These are phyloP conservation scores for Ephemerocybe angulata DNA, from an alignment of 768 basidiomycete species.

Conservation along the genomic window DNA sequence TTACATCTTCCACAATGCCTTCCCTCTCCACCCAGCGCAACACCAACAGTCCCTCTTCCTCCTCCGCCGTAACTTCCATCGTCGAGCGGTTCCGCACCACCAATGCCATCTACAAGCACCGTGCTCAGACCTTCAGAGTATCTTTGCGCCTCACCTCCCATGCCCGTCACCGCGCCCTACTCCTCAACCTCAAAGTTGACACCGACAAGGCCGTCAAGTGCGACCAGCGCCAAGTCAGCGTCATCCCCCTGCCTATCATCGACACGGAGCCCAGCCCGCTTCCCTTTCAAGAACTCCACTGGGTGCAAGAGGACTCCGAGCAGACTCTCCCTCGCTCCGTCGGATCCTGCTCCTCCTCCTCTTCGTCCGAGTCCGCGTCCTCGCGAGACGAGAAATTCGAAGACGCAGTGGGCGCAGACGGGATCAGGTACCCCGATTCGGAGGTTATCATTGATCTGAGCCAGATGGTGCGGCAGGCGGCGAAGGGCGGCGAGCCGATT, in stretches of 20 bases:
- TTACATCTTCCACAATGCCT: no score
- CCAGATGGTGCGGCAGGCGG: no score
- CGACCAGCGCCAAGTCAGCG: slow-evolving; percentile 36
- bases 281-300: neutral
- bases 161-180: slow-evolving; percentile 45
- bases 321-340: neutral
- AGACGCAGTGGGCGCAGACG: no score
- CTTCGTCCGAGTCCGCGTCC: neutral
- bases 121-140: slow-evolving; percentile 37
- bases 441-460: no score
- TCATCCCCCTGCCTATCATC: slow-evolving; percentile 31
- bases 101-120: slow-evolving; percentile 36
- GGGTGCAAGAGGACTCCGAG: neutral
- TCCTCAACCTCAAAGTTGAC: slow-evolving; percentile 44
- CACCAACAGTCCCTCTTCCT: slow-evolving; percentile 19
- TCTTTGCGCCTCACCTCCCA: slow-evolving; percentile 36
- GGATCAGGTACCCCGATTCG: no score
- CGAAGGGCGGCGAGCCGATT: no score
- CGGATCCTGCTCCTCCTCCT: slow-evolving; percentile 12
- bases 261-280: slow-evolving; percentile 23
- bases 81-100: slow-evolving; percentile 38
- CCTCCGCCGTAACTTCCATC: slow-evolving; percentile 30
- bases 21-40: slow-evolving; percentile 5
- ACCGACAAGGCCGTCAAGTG: slow-evolving; percentile 38
- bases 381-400: no score